Base-by-base conservation (phyloP, 2,329 filamentous ascomycete genomes). In the Aulographum hederae region DNA sequence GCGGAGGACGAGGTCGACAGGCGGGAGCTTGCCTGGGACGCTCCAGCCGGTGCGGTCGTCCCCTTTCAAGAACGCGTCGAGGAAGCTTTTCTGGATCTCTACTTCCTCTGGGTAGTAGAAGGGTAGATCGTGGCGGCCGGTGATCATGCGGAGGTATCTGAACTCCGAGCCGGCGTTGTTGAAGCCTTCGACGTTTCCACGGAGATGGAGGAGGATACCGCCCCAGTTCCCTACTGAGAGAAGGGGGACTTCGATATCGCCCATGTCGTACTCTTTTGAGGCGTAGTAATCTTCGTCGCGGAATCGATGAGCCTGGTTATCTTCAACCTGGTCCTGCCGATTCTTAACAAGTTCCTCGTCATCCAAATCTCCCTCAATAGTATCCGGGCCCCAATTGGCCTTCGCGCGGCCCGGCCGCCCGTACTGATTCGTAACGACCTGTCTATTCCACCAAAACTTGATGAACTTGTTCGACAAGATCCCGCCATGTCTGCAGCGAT, bases 61-160 rank as follows among this genome's bases (percentile, higher is more conserved):
- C 2, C 60, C 69, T 40, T 78, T 79, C 21, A 81, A 58, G 43
- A 81, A 81, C 0, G 74, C 74, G 36, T 78, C 71, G 0, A 80
- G 53, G 46, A 81, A 81, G 39, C 65, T 69, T 29, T 58, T 61
- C 43, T 80, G 76, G 0, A 80, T 41, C 37, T 75, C 69, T 0
- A 77, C 73, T 38, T 78, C 70, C 30, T 78, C 69, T 1, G 63
- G 48, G 44, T 78, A 78, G 51, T 78, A 81, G 46, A 80, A 79
- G 0, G 75, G 75, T 2, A 80, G 56, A 41, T 80, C 75, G 38
- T 81, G 75, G 0, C 76, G 62, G 2, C 76, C 75, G 1, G 67
- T 72, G 43, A 79, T 74, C 46, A 78, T 69, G 5, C 74, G 65
- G 1, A 80, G 57, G 39, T 74, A 81, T 46, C 80, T 80, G 37